Base-by-base conservation (phyloP, 352 stramenopile genomes). In the Globisporangium orthogonon region DNA sequence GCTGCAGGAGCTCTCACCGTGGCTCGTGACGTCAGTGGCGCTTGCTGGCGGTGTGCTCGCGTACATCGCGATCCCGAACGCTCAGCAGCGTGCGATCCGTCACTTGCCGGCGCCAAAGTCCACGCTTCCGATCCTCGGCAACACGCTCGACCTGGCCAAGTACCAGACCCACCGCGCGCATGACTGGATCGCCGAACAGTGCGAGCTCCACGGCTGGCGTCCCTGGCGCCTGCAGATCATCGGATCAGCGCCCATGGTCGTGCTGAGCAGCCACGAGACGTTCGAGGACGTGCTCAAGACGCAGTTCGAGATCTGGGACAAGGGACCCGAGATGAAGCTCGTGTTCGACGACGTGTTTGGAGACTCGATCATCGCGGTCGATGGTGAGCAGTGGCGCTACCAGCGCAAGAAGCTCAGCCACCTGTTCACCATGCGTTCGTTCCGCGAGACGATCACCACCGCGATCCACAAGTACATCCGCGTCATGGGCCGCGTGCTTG, bases 291-390 rank as follows among this genome's bases (percentile, higher is more conserved):
- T 82, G 17, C 57, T 79, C 33, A 76, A 77, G 56, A 71, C 58
- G 14, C 71, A 93, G 44, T 81, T 84, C 50, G 66, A 84, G 45
- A 69, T 77, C 46, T 95, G 66, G 13, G 60, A 74, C 37, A 78
- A 78, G 35, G 70, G 69, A 15, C 29, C 58, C 44, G 55, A 56
- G 54, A 60, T 65, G 46, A 47, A 54, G 15, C 52, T 69, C 33
- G 67, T 69, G 23, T 68, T 81, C 3, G 39, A 62, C 7, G 69
- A 87, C 60, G 45, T 94, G 14, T 76, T 95, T 39, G 83, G 85
- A 43, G 63, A 79, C 11, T 79, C 78, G 9, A 71, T 81, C 52
- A 56, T 82, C 45, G 65, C 65, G n/a, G 50, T 66, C 0, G 65
- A 82, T 29, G 70, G 65, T 17, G 45, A 52, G 37, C 40, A 41